A percentile compares a stretch with the other conserved stretches of the same genome.
phyloP scores from a whole-genome alignment of 345 rosid genomes.

The Eucalyptus regnans region DNA sequence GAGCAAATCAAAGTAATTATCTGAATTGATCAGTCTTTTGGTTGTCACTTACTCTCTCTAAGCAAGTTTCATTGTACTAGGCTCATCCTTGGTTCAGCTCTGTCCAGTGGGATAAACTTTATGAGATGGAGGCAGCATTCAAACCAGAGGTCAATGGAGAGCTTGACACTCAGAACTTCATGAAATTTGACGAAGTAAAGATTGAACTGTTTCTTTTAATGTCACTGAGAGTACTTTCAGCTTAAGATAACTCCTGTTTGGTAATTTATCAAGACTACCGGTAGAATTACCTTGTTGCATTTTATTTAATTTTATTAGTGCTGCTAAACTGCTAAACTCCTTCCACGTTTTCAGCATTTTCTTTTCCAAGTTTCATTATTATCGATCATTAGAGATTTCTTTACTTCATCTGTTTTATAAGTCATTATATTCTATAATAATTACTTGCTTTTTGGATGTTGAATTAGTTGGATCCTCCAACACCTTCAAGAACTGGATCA shows the following conservation, averaged over 20 bases:
- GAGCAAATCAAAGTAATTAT: constrained; percentile 72
- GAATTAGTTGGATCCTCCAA: constrained; percentile 63
- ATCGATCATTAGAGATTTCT: background rate
- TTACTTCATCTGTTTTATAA: background rate
- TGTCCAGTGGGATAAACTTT: constrained; percentile 74
- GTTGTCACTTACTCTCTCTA: background rate
- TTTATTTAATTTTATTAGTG: background rate
- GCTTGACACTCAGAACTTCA: constrained; percentile 89
- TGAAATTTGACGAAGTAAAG: constrained; percentile 94
- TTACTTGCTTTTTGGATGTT: background rate
- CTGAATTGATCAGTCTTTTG: background rate
- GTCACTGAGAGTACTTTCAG: background rate
- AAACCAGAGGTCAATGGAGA: constrained; percentile 92
- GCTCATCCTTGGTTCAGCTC: constrained; percentile 91
- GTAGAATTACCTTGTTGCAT: background rate
- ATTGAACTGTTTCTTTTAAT: background rate
- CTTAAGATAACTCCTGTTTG: background rate
- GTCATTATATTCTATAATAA: background rate
- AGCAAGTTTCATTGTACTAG: constrained; percentile 23
- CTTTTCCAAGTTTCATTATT: background rate
- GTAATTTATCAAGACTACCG: background rate
- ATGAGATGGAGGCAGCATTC: constrained; percentile 92
- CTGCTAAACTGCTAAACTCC: background rate
- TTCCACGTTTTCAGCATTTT: background rate
- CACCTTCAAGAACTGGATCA: constrained; percentile 54